Conservation (phyloP, 495 filamentous ascomycete genomes). For the Annulohypoxylon maeteangense region DNA sequence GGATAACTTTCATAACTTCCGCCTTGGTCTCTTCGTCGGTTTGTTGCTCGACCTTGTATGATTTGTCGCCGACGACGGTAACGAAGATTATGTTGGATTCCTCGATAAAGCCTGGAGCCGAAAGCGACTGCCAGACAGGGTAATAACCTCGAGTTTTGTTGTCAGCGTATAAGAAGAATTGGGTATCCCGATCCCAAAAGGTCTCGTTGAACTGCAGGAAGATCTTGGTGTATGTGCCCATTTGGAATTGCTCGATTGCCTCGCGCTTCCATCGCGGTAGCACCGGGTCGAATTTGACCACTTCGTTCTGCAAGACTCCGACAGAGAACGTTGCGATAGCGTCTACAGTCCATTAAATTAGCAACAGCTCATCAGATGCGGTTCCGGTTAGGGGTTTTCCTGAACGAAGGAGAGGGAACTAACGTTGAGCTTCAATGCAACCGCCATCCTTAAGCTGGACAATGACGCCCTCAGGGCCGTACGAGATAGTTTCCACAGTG, state of each 20-base stretch:
- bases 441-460: slow-evolving; percentile 65
- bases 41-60: slow-evolving; percentile 73
- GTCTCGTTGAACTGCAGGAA: slow-evolving; percentile 77
- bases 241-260: slow-evolving; percentile 72
- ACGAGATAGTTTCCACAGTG: slow-evolving; percentile 67
- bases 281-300: slow-evolving; percentile 67
- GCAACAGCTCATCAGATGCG: not conserved
- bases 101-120: slow-evolving; percentile 66
- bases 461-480: slow-evolving; percentile 64
- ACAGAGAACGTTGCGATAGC: slow-evolving; percentile 57
- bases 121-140: slow-evolving; percentile 76
- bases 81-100: slow-evolving; percentile 75
- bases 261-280: slow-evolving; percentile 75
- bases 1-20: slow-evolving; percentile 70
- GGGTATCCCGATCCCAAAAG: slow-evolving; percentile 74
- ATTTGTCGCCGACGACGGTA: slow-evolving; percentile 69
- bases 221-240: slow-evolving; percentile 84
- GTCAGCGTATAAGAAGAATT: slow-evolving; percentile 79
- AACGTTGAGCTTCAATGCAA: slow-evolving; percentile 68
- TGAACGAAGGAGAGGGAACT: slow-evolving; percentile 2
- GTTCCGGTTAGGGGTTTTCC: too few relatives aligned
- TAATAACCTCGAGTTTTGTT: slow-evolving; percentile 72
- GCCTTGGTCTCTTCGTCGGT: slow-evolving; percentile 67
- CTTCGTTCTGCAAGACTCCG: slow-evolving; percentile 74
- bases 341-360: slow-evolving; percentile 35